A percentile compares a stretch with the other conserved stretches of the same genome.
Evolutionary conservation across 495 filamentous ascomycete species (phyloP).

Genomic region (Lindgomyces ingoldianus): DNA sequence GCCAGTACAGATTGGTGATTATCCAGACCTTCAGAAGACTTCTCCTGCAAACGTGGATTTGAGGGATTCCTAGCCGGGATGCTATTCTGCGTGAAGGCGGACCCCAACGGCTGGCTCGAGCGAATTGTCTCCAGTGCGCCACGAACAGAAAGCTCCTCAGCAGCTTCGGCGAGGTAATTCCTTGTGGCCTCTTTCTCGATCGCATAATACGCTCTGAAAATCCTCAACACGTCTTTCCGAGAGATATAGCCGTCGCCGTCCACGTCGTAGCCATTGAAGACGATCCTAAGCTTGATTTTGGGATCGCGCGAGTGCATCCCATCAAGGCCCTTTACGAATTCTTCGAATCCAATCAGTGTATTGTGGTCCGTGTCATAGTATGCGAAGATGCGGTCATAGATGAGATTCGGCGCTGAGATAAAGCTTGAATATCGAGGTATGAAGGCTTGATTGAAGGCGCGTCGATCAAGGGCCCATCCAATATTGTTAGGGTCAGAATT

Average conservation of each 20-base stretch:
- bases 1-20: slow-evolving; percentile 20
- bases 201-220: slow-evolving; percentile 88
- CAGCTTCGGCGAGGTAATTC: slow-evolving; percentile 68
- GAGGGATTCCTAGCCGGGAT: slow-evolving; percentile 29
- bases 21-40: slow-evolving; percentile 20
- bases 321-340: slow-evolving; percentile 83
- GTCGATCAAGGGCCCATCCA: slow-evolving; percentile 80
- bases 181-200: slow-evolving; percentile 80
- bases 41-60: slow-evolving; percentile 20
- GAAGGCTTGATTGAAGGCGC: slow-evolving; percentile 87
- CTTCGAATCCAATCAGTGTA: slow-evolving; percentile 88
- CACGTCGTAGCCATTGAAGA: slow-evolving; percentile 90
- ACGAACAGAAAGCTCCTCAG: slow-evolving; percentile 67
- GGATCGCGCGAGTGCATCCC: slow-evolving; percentile 59
- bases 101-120: slow-evolving; percentile 44
- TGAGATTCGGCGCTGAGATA: slow-evolving; percentile 77
- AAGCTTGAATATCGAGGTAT: slow-evolving; percentile 76
- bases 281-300: slow-evolving; percentile 62
- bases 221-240: slow-evolving; percentile 83
- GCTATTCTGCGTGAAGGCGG: slow-evolving; percentile 38
- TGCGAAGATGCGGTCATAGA: slow-evolving; percentile 93
- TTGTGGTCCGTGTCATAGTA: slow-evolving; percentile 93
- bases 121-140: slow-evolving; percentile 63
- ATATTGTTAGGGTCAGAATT: slow-evolving; percentile 76
- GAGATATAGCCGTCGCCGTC: slow-evolving; percentile 86